Evolutionary conservation across 306 rosid species (phyloP), one percentile per base, ranked within the genome.

Genomic region (Quercus alba): DNA sequence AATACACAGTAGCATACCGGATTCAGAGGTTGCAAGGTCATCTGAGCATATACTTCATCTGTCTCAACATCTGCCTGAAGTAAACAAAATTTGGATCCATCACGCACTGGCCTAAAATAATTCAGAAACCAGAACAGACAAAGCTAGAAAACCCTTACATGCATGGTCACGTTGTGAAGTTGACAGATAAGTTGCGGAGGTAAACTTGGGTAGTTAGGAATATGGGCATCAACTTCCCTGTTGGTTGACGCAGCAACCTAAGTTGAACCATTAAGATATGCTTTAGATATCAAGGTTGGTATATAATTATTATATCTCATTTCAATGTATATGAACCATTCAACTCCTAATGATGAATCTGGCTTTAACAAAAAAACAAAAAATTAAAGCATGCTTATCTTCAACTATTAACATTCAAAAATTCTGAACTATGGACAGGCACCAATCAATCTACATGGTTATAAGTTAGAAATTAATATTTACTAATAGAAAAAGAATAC

Each of bases 81-180:
- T 74, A 80, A 6, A 67, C 44, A 82, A 84, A 23, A 23, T 56
- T 66, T 41, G 30, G 57, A 74, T 10, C 15, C 46, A 38, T 78
- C 54, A 73, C 56, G 61, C 72, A 73, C 79, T 26, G 63, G 71
- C 66, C 74, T 18, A 77, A 5, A 1, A 17, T 41, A 58, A 58
- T 64, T 13, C 25, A 5, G 19, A 82, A 72, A 21, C 68, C 21
- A 51, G 21, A 71, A 46, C 41, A 56, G 80, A 74, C 46, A 51
- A 76, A 72, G 79, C 41, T 31, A 69, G 78, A 59, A 75, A 77
- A 78, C 76, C 46, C 93, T 77, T 90, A 94, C 98, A 80, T 94
- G 98, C 98, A 94, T 94, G 44, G 97, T 94, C 87, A 94, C 81
- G 77, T 92, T 94, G 87, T 94, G 98, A 81, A 94, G 98, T 84